A percentile compares a stretch with the other conserved stretches of the same genome.
Evolutionary conservation across 768 basidiomycete genomes (phyloP).

Genomic region (Tulasnella sp.): DNA sequence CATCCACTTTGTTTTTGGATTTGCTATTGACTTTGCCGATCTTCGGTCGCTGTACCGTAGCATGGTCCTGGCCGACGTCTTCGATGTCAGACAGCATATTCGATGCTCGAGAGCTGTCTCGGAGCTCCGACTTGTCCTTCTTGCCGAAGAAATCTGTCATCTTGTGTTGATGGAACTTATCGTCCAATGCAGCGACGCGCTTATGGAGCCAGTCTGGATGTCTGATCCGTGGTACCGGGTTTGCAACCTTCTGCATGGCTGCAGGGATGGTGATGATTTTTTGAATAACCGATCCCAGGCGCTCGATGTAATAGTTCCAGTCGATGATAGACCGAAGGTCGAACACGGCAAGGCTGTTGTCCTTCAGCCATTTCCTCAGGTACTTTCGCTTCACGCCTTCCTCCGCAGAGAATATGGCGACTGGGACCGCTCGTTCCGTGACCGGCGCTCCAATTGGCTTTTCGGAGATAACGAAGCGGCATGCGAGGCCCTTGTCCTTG

Average conservation of each 20-base stretch:
- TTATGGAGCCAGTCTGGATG: slow-evolving; percentile 97
- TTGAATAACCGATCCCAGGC: slow-evolving; percentile 94
- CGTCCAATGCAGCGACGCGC: slow-evolving; percentile 75
- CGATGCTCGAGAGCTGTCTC: slow-evolving; percentile 25
- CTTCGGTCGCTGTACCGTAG: slow-evolving; percentile 26
- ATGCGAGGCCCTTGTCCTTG: slow-evolving; percentile 97
- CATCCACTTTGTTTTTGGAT: slow-evolving; percentile 29
- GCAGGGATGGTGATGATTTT: slow-evolving; percentile 99
- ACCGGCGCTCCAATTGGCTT: slow-evolving; percentile 89
- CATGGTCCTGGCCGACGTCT: slow-evolving; percentile 32
- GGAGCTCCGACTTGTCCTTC: slow-evolving; percentile 21
- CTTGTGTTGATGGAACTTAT: slow-evolving; percentile 98
- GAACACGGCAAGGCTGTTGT: slow-evolving; percentile 74
- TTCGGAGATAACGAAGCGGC: slow-evolving; percentile 97
- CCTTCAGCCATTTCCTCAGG: slow-evolving; percentile 94
- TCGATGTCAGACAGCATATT: slow-evolving; percentile 56
- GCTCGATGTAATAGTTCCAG: slow-evolving; percentile 98
- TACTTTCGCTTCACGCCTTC: slow-evolving; percentile 80
- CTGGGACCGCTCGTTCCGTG: slow-evolving; percentile 91
- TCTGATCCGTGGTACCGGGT: slow-evolving; percentile 88
- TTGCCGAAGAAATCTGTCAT: slow-evolving; percentile 84
- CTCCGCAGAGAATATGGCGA: slow-evolving; percentile 96
- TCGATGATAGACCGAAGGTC: slow-evolving; percentile 91
- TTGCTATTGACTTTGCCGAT: slow-evolving; percentile 47
- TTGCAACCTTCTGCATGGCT: slow-evolving; percentile 92